phyloP scores from a whole-genome alignment of 306 rosid species.

The Quercus rubra region DNA sequence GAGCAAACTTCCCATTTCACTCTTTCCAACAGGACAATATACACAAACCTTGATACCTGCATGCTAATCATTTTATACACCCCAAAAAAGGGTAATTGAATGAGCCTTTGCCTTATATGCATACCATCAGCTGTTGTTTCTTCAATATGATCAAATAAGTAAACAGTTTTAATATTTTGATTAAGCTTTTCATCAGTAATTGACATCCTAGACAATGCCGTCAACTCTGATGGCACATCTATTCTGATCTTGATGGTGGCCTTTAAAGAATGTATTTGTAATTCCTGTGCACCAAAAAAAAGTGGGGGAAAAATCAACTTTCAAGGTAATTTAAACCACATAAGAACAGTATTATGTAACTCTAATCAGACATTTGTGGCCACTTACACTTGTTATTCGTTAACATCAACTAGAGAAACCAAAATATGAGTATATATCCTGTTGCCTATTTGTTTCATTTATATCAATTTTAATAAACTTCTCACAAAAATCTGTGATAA shows the following conservation, averaged over 20 bases:
- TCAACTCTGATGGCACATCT: slow-evolving; percentile 48
- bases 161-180: slow-evolving; percentile 43
- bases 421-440: too few species aligned
- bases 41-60: slow-evolving; percentile 48
- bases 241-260: slow-evolving; percentile 56
- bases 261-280: slow-evolving; percentile 21
- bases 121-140: slow-evolving; percentile 44
- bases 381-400: too few species aligned
- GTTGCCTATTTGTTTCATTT: too few species aligned
- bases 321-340: not conserved
- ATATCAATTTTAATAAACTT: not conserved
- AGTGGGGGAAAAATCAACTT: not conserved
- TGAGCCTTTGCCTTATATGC: not conserved
- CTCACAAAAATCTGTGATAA: not conserved
- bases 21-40: slow-evolving; percentile 56
- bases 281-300: not conserved
- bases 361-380: not conserved
- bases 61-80: not conserved
- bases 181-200: slow-evolving; percentile 37
- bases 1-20: slow-evolving; percentile 47
- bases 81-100: not conserved
- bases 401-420: too few species aligned
- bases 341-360: not conserved
- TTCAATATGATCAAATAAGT: slow-evolving; percentile 50
- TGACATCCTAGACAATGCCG: slow-evolving; percentile 67